A percentile compares a stretch with the other conserved stretches of the same genome.
Conservation (phyloP, 164 flowering plant species). For the Magnolia kwangsiensis region DNA sequence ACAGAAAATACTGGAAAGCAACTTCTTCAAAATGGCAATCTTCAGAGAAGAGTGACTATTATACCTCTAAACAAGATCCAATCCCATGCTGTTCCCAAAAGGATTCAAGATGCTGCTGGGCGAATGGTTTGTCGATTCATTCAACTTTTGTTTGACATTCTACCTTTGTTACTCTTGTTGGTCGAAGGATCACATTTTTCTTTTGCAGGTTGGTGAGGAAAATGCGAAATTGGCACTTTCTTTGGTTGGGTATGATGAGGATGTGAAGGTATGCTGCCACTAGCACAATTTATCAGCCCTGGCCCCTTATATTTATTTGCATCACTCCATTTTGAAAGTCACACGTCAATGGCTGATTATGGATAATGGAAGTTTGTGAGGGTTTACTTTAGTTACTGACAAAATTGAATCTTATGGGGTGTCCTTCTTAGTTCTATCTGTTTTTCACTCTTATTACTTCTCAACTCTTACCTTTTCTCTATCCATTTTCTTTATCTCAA, state of each 20-base stretch:
- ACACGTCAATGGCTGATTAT: not conserved
- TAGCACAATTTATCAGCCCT: not conserved
- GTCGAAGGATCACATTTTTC: not conserved
- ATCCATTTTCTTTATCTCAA: too few relatives aligned
- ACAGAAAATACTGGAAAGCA: constrained; percentile 87
- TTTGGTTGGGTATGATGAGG: constrained; percentile 84
- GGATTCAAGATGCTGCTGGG: constrained; percentile 66
- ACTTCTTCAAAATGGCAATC: constrained; percentile 79
- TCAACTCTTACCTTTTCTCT: too few relatives aligned
- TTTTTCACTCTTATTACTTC: too few relatives aligned
- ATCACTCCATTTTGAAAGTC: not conserved
- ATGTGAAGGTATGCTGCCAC: constrained; percentile 51
- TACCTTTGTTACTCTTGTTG: not conserved
- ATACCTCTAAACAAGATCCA: constrained; percentile 93
- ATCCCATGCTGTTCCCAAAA: constrained; percentile 40
- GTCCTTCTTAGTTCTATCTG: too few relatives aligned
- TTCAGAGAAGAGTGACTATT: constrained; percentile 85
- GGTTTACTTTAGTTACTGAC: not conserved
- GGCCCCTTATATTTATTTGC: not conserved
- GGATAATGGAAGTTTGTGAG: not conserved
- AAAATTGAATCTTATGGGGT: not conserved
- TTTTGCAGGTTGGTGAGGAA: constrained; percentile 77
- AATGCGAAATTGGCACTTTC: constrained; percentile 91
- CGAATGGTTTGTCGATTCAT: constrained; percentile 53
- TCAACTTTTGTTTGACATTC: not conserved